phyloP scores from a whole-genome alignment of 2,329 filamentous ascomycete genomes.

The Colletotrichum graminicola region DNA sequence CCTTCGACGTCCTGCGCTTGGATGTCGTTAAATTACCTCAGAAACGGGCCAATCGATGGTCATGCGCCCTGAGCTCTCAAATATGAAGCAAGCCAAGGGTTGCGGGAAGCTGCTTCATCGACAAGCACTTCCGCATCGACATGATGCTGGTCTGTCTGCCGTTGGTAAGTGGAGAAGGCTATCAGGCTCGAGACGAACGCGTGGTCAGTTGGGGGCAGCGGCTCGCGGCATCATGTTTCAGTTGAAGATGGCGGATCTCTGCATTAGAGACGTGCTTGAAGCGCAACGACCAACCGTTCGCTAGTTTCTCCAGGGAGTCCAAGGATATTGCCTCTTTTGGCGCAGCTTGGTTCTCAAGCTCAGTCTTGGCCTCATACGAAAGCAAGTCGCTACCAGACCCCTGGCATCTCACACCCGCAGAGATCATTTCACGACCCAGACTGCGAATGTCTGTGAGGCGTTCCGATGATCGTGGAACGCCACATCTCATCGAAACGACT shows the following conservation, averaged over 20 bases:
- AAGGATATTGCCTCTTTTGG: constrained; percentile 26
- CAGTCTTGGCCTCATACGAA: constrained; percentile 1
- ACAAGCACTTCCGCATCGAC: constrained; percentile 1
- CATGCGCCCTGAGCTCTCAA: not conserved
- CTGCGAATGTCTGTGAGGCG: not conserved
- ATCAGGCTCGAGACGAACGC: constrained; percentile 10
- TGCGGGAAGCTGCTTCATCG: constrained; percentile 34
- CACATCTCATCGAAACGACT: not conserved
- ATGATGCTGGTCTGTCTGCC: not conserved
- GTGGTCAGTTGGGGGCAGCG: constrained; percentile 24
- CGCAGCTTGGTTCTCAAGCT: not conserved
- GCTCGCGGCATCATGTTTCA: constrained; percentile 13
- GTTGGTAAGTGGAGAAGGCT: constrained; percentile 16
- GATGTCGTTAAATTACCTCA: not conserved
- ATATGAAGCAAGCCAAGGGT: constrained; percentile 8
- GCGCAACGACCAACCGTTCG: constrained; percentile 40
- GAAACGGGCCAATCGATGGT: not conserved
- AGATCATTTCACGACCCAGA: constrained; percentile 10
- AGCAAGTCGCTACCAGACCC: constrained; percentile 8
- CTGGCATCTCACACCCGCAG: constrained; percentile 16
- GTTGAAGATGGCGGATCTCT: constrained; percentile 4
- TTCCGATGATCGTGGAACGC: constrained; percentile 1
- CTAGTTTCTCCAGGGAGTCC: constrained; percentile 8
- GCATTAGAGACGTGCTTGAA: constrained; percentile 22
- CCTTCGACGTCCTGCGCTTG: not conserved